Percentiles rank a stretch among this genome's conserved stretches.
Evolutionary conservation across 495 filamentous ascomycete species (phyloP).

Genomic region (Oleoguttula mirabilis): DNA sequence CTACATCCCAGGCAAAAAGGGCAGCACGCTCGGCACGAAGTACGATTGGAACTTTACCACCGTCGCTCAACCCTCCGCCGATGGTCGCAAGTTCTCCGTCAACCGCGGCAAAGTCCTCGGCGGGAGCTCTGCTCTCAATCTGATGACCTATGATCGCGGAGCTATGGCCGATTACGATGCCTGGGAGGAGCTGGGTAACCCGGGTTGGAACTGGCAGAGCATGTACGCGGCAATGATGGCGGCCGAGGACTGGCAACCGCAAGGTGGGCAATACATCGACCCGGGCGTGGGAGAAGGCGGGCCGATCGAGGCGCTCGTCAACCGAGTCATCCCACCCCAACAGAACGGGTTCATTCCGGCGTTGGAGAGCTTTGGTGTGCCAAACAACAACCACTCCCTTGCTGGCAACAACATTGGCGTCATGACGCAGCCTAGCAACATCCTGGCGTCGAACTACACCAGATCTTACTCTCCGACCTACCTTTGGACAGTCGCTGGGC

Average conservation of each 20-base stretch:
- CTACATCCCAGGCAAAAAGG: conserved; percentile 18
- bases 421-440: conserved; percentile 31
- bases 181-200: conserved; percentile 15
- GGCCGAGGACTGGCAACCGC: conserved; percentile 12
- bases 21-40: conserved; percentile 9
- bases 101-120: conserved; percentile 23
- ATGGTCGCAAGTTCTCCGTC: conserved; percentile 10
- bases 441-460: conserved; percentile 27
- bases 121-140: conserved; percentile 14
- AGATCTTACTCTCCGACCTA: conserved; percentile 28
- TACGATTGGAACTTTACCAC: conserved; percentile 26
- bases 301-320: conserved; percentile 15
- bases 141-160: conserved; percentile 9
- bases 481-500: conserved; percentile 3
- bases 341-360: conserved; percentile 26
- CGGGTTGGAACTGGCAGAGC: conserved; percentile 14
- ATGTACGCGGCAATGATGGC: conserved; percentile 10
- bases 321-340: conserved; percentile 25
- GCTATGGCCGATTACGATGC: conserved; percentile 10
- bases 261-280: not conserved
- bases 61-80: conserved; percentile 15
- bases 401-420: conserved; percentile 31
- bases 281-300: conserved; percentile 4
- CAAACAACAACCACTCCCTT: conserved; percentile 27
- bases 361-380: conserved; percentile 25